These are phyloP conservation scores for Fusarium graminum DNA, from an alignment of 2,329 filamentous ascomycete species.

Conservation along the genomic window DNA sequence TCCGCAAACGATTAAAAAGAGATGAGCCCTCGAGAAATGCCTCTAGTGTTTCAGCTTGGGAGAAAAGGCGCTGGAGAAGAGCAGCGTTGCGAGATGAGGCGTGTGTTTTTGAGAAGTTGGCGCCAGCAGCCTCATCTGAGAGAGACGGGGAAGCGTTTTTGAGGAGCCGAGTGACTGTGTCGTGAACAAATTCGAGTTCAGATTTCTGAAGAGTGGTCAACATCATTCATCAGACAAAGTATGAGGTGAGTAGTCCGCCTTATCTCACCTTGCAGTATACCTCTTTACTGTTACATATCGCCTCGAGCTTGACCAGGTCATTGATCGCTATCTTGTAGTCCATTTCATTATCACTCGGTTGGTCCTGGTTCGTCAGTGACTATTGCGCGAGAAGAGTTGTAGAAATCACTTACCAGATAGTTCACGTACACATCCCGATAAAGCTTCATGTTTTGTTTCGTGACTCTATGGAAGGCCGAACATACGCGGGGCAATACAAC, in stretches of 20 bases:
- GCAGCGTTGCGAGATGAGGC: conserved; percentile 62
- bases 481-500: conserved; percentile 65
- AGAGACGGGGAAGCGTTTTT: conserved; percentile 56
- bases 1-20: conserved; percentile 70
- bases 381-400: not conserved
- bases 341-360: conserved; percentile 52
- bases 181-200: conserved; percentile 63
- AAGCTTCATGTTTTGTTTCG: conserved; percentile 69
- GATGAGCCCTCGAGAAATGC: conserved; percentile 74
- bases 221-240: not conserved
- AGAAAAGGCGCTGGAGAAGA: conserved; percentile 61
- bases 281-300: conserved; percentile 55
- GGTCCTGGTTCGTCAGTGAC: conserved; percentile 48
- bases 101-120: conserved; percentile 53
- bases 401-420: conserved; percentile 61
- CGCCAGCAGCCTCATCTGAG: conserved; percentile 43
- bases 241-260: not conserved
- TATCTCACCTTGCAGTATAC: conserved; percentile 57
- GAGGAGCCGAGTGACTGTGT: conserved; percentile 61
- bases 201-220: conserved; percentile 50
- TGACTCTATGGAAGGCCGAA: conserved; percentile 64
- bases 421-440: conserved; percentile 73
- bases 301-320: conserved; percentile 59
- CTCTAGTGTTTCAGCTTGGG: conserved; percentile 64
- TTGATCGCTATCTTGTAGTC: conserved; percentile 61